Conservation (phyloP, 306 rosid genomes). For the Morella rubra region DNA sequence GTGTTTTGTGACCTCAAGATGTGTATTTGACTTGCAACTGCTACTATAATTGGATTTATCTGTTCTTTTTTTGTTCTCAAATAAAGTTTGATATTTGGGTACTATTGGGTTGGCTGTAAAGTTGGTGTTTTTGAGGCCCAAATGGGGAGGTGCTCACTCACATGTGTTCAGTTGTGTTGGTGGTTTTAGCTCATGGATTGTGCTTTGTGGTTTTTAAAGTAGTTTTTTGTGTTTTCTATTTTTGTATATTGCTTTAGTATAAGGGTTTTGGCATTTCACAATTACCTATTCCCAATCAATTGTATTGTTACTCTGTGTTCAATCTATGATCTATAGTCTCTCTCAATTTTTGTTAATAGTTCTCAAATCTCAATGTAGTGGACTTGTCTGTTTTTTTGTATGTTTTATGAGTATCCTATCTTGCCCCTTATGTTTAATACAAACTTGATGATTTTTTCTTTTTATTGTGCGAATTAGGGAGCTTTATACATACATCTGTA, state of each 20-base stretch:
- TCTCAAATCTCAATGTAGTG: background rate
- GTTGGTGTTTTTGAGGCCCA: background rate
- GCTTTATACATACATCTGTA: background rate
- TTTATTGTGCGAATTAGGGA: background rate
- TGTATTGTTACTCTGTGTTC: constrained; percentile 22
- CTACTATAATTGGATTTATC: constrained; percentile 16
- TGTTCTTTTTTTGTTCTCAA: background rate
- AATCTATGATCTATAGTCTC: background rate
- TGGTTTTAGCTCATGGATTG: background rate
- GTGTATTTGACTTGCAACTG: constrained; percentile 11
- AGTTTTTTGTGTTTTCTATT: constrained; percentile 8
- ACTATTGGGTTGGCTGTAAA: background rate
- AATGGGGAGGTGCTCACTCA: background rate
- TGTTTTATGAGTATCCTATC: too few species aligned
- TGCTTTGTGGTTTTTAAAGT: background rate
- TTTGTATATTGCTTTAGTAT: constrained; percentile 13
- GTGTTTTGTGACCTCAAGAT: too few species aligned
- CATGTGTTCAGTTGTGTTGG: background rate
- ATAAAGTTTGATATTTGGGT: background rate
- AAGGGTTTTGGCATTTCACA: constrained; percentile 33
- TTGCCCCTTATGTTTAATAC: too few species aligned
- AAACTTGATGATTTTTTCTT: background rate
- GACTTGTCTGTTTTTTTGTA: background rate
- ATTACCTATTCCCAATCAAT: constrained; percentile 28
- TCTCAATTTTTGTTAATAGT: background rate